phyloP scores from a whole-genome alignment of 768 basidiomycete genomes.

The Albatrellus ellisii region DNA sequence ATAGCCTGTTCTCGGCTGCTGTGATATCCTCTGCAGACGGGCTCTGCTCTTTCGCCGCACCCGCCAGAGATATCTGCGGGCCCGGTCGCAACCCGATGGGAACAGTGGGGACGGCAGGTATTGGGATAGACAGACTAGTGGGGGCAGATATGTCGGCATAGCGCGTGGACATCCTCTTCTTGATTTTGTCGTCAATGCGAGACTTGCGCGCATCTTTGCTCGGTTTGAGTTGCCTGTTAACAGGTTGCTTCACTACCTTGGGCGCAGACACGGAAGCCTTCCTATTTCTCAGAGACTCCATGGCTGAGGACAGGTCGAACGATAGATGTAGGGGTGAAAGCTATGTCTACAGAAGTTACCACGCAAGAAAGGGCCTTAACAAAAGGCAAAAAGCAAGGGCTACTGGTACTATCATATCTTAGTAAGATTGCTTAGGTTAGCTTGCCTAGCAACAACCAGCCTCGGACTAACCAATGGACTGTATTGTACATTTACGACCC shows the following conservation, averaged over 20 bases:
- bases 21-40: conserved; percentile 48
- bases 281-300: conserved; percentile 23
- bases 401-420: too few species aligned
- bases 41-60: conserved; percentile 23
- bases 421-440: too few species aligned
- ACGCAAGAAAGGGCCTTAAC: too few species aligned
- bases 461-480: too few species aligned
- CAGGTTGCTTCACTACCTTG: conserved; percentile 2
- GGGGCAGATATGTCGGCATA: conserved; percentile 81
- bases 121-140: conserved; percentile 39
- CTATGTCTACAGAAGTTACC: too few species aligned
- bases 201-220: conserved; percentile 26
- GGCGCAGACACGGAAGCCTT: conserved; percentile 14
- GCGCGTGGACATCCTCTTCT: conserved; percentile 91
- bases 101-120: conserved; percentile 36
- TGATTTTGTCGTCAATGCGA: conserved; percentile 76
- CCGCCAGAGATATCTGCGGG: conserved; percentile 35
- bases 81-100: conserved; percentile 30
- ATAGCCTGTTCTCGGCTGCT: conserved; percentile 38
- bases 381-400: too few species aligned
- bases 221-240: conserved; percentile 8
- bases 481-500: too few species aligned
- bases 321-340: too few species aligned
- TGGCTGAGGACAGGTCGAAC: too few species aligned
- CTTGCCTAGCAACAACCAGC: too few species aligned